These are phyloP conservation scores for Onygenales sp. DNA, from an alignment of 2,329 filamentous ascomycete species.

Conservation along the genomic window DNA sequence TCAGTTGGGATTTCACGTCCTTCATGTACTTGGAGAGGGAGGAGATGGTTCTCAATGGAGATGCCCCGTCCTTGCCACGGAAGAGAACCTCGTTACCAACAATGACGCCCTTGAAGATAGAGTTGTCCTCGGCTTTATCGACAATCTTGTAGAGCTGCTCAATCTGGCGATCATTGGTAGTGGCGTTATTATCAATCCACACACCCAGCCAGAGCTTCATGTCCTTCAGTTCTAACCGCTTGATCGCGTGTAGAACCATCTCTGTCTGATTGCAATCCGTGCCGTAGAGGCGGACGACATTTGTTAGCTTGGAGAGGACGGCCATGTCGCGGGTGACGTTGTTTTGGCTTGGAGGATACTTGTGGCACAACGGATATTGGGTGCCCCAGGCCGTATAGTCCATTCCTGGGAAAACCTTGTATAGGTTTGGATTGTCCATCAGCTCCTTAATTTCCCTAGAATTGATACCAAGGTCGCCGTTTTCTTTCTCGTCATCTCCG, in stretches of 20 bases:
- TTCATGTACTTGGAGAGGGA: slow-evolving; percentile 56
- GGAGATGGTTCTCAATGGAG: slow-evolving; percentile 54
- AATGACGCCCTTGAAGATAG: slow-evolving; percentile 52
- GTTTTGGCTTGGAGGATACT: slow-evolving; percentile 76
- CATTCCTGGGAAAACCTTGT: slow-evolving; percentile 91
- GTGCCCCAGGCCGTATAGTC: slow-evolving; percentile 90
- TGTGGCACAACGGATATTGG: slow-evolving; percentile 76
- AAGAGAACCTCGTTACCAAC: slow-evolving; percentile 56
- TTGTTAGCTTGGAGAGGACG: slow-evolving; percentile 80
- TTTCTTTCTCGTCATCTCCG: slow-evolving; percentile 48
- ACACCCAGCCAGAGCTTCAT: slow-evolving; percentile 93
- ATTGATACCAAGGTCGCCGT: slow-evolving; percentile 63
- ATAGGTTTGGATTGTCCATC: slow-evolving; percentile 69
- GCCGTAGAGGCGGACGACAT: slow-evolving; percentile 79
- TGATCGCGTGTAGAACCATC: slow-evolving; percentile 78
- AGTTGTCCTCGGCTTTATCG: slow-evolving; percentile 39
- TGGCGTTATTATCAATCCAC: slow-evolving; percentile 76
- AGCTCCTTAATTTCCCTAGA: slow-evolving; percentile 72
- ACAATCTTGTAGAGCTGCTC: slow-evolving; percentile 76
- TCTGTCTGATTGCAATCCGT: slow-evolving; percentile 97
- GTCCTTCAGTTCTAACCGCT: slow-evolving; percentile 58
- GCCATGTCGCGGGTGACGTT: slow-evolving; percentile 89
- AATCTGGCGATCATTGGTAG: slow-evolving; percentile 76
- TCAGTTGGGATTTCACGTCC: slow-evolving; percentile 64
- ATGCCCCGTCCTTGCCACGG: slow-evolving; percentile 30